These are phyloP conservation scores for Aspergillus cavernicola DNA, from an alignment of 495 filamentous ascomycete genomes.

Conservation along the genomic window DNA sequence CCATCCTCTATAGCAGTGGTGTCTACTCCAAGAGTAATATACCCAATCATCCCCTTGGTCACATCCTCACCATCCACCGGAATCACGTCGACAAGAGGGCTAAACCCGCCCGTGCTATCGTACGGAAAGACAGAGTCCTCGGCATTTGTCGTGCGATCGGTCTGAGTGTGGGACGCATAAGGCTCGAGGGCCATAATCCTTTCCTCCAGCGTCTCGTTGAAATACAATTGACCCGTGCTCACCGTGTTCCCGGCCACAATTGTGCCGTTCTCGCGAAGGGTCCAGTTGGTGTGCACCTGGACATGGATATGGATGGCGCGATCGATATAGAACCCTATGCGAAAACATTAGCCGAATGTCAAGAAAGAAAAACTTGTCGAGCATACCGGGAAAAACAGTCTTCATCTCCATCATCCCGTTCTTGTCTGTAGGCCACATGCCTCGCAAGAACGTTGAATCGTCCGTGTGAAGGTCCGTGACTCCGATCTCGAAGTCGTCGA, in stretches of 20 bases:
- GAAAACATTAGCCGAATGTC: neutral
- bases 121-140: constrained; percentile 39
- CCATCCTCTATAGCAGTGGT: constrained; percentile 7
- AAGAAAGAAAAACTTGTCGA: neutral
- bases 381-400: constrained; percentile 49
- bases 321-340: constrained; percentile 32
- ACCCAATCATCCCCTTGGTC: constrained; percentile 47
- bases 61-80: constrained; percentile 43
- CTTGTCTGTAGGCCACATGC: constrained; percentile 46
- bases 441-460: constrained; percentile 38
- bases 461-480: constrained; percentile 23
- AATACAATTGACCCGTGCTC: constrained; percentile 54
- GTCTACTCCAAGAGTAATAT: constrained; percentile 24
- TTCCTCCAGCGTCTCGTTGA: constrained; percentile 42
- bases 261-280: constrained; percentile 22
- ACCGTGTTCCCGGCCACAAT: constrained; percentile 18
- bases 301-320: constrained; percentile 30
- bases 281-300: constrained; percentile 26
- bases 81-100: constrained; percentile 49
- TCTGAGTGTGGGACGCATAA: constrained; percentile 49
- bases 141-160: constrained; percentile 40
- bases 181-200: constrained; percentile 44
- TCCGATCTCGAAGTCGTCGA: constrained; percentile 10
- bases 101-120: constrained; percentile 36
- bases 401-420: constrained; percentile 48